Percentiles rank a stretch among this genome's conserved stretches.
phyloP scores from a whole-genome alignment of 108 stramenopile genomes.

The Stephanodiscus minutulus region DNA sequence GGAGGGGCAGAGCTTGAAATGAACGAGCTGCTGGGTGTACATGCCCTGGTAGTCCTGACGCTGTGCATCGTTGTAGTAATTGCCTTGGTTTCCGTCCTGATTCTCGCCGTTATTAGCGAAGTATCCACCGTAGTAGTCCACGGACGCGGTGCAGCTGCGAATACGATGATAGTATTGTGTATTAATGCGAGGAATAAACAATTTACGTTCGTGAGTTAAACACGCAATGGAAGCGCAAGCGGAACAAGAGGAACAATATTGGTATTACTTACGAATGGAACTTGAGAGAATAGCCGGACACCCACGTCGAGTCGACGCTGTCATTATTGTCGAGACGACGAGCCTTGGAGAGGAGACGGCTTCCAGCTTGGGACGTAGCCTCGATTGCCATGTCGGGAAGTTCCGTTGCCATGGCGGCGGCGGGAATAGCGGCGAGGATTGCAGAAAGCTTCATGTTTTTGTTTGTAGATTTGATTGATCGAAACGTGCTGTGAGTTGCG shows the following conservation, averaged over 20 bases:
- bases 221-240: not conserved
- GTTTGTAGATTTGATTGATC: not conserved
- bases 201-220: not conserved
- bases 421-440: slow-evolving; percentile 27
- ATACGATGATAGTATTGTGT: not conserved
- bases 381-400: slow-evolving; percentile 12
- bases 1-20: slow-evolving; percentile 74
- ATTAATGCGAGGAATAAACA: not conserved
- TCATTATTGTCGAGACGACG: slow-evolving; percentile 55
- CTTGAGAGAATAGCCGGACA: slow-evolving; percentile 71
- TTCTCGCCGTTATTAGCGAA: slow-evolving; percentile 39
- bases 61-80: slow-evolving; percentile 25
- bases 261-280: slow-evolving; percentile 57
- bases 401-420: slow-evolving; percentile 14
- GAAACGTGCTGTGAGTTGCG: too few relatives aligned
- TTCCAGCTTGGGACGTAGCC: slow-evolving; percentile 54
- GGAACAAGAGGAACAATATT: not conserved
- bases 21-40: slow-evolving; percentile 71
- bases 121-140: slow-evolving; percentile 51
- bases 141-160: slow-evolving; percentile 24
- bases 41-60: slow-evolving; percentile 49
- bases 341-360: slow-evolving; percentile 56
- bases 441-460: slow-evolving; percentile 7
- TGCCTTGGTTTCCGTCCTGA: slow-evolving; percentile 1
- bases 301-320: slow-evolving; percentile 52